These are phyloP conservation scores for Boletus patriciae DNA, from an alignment of 768 basidiomycete species.

Conservation along the genomic window DNA sequence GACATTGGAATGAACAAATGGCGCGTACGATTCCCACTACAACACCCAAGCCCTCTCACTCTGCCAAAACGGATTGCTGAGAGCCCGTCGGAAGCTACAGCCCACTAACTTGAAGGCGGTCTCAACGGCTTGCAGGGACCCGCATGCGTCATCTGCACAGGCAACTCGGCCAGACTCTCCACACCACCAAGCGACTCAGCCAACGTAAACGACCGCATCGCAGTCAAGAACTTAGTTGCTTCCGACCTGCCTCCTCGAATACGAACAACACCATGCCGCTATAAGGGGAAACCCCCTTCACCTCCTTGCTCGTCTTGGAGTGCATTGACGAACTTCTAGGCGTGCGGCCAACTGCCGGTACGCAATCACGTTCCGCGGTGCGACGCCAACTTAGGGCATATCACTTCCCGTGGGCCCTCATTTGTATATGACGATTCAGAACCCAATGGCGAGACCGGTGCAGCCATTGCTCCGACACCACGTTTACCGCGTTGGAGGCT, in stretches of 20 bases:
- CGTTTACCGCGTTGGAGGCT: no score
- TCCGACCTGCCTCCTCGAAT: conserved; percentile 50
- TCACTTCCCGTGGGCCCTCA: no score
- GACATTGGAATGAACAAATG: no score
- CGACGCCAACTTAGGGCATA: conserved; percentile 78
- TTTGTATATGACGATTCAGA: no score
- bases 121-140: no score
- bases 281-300: conserved; percentile 72
- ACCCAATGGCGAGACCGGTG: no score
- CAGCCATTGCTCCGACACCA: no score
- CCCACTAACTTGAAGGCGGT: no score
- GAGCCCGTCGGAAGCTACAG: no score
- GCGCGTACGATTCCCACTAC: no score
- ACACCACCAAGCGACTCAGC: conserved; percentile 92
- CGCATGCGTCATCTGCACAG: conserved; percentile 87
- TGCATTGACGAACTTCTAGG: conserved; percentile 57
- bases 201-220: conserved; percentile 67
- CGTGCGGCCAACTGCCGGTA: conserved; percentile 65
- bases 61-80: no score
- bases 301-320: conserved; percentile 28
- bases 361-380: conserved; percentile 67
- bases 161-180: conserved; percentile 87
- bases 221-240: conserved; percentile 67
- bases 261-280: conserved; percentile 84
- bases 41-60: no score